Base-by-base conservation (phyloP, 2,329 filamentous ascomycete species). In the Colletotrichum abscissum region DNA sequence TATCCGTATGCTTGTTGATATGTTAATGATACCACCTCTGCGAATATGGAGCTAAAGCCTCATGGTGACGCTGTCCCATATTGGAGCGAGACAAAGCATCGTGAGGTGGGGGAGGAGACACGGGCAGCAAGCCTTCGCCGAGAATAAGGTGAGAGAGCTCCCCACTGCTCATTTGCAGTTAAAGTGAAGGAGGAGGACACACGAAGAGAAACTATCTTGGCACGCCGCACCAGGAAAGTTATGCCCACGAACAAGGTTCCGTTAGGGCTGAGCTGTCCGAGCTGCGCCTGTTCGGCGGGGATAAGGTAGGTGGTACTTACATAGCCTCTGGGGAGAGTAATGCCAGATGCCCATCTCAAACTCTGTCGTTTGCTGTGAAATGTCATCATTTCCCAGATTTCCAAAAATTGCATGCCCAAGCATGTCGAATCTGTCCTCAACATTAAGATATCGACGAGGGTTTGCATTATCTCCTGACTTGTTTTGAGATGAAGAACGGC, bases 201-300 rank as follows among this genome's bases (percentile, higher is more conserved):
- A 22, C 14, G 35, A 55, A 52, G n/a, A 30, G 42, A 11, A 2
- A 63, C 28, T 19, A 49, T 19, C 58, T 64, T 60, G 70, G 58
- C 59, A 63, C 38, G 16, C 38, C 38, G 38, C 38, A 42, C 42
- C 57, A 54, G 65, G 52, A 19, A 42, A 69, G 66, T 54, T 63
- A 52, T 38, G 22, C 22, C 59, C 30, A 19, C 42, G 19, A 52
- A 62, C 59, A 70, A 60, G 70, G 66, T 73, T 70, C 42, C 46
- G 28, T 65, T 73, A 69, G 70, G 70, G 70, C 70, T 73, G 70
- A 73, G 70, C 42, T 73, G 42, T 35, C 59, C 52, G 60, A 64
- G 66, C 59, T 65, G 66, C 46, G 55, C 70, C 66, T 33, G 30
- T 38, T 63, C 19, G 57, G 26, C 35, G 64, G 52, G 49, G 46